phyloP scores from a whole-genome alignment of 805 yeast genomes.

The Saccharomycopsis fermentans region DNA sequence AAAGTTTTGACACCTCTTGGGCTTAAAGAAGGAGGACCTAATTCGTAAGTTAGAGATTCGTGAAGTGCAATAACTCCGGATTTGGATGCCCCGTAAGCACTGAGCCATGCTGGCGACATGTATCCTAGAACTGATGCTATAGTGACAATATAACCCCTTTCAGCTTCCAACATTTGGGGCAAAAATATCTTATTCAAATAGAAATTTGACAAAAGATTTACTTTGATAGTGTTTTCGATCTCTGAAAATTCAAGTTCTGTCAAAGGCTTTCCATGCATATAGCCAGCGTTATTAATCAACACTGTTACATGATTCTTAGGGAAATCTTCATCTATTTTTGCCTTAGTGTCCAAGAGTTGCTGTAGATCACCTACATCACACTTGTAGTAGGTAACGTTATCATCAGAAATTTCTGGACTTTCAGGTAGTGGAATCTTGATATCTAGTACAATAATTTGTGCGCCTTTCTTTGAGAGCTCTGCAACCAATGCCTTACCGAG shows the following conservation, averaged over 20 bases:
- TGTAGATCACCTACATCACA: conserved; percentile 61
- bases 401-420: background rate
- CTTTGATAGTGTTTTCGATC: conserved; percentile 50
- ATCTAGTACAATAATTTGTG: conserved; percentile 45
- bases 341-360: conserved; percentile 34
- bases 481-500: conserved; percentile 58
- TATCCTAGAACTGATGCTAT: conserved; percentile 80
- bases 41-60: conserved; percentile 65
- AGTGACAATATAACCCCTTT: conserved; percentile 70
- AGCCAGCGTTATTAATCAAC: conserved; percentile 80
- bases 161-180: conserved; percentile 53
- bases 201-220: conserved; percentile 64
- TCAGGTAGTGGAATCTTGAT: conserved; percentile 22
- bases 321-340: conserved; percentile 31
- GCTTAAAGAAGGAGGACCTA: conserved; percentile 37
- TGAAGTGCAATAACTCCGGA: conserved; percentile 80
- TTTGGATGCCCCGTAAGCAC: conserved; percentile 83
- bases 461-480: conserved; percentile 33
- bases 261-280: conserved; percentile 48
- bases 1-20: conserved; percentile 57
- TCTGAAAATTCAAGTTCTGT: conserved; percentile 45
- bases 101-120: conserved; percentile 69
- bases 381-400: conserved; percentile 37
- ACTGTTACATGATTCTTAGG: conserved; percentile 51
- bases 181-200: conserved; percentile 60